Evolutionary conservation across 2,329 filamentous ascomycete genomes (phyloP), one percentile per base, ranked within the genome.

Genomic region (Nigrospora osmanthi): DNA sequence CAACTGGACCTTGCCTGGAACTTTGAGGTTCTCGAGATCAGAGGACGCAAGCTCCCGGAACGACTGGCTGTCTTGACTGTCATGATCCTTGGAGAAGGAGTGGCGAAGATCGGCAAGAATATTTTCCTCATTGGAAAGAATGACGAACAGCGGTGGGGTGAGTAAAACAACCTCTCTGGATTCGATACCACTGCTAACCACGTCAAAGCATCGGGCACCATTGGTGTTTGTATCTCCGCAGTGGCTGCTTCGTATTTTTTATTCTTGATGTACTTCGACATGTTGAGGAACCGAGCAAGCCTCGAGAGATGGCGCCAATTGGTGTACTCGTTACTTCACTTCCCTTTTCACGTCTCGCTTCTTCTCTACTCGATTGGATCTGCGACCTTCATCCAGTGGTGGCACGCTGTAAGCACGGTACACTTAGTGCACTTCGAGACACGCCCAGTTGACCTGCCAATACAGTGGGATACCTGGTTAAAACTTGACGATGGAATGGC

Each of bases 21-120:
- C 19, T 83, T 70, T 60, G 67, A 72, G 3, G 71, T 76, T 38
- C 68, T 83, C 34, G 76, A 74, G 45, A 80, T 85, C 55, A 73
- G 78, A 47, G 68, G 75, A 45, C 84, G 78, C 0, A 78, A 83
- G 56, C 59, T 85, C 44, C 79, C 80, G 54, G 77, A 81, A 54
- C 72, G 82, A 11, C 75, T 85, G 71, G 75, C 73, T 12, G 66
- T 83, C 3, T 65, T 85, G 45, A 85, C 80, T 0, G 67, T 84
- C 40, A 82, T 85, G 48, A 79, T 85, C 43, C 72, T 84, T 47
- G 80, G 81, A 7, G 80, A 83, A 51, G 79, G 79, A 32, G 74
- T 81, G 11, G 78, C 82, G 33, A 71, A 72, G 11, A 67, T 82
- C 13, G 59, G 61, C 3, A 57, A 63, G 44, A 63, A 66, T 31